Evolutionary conservation across 1,139 yeast species (phyloP).

Genomic region (Lizanozyma gosingica): DNA sequence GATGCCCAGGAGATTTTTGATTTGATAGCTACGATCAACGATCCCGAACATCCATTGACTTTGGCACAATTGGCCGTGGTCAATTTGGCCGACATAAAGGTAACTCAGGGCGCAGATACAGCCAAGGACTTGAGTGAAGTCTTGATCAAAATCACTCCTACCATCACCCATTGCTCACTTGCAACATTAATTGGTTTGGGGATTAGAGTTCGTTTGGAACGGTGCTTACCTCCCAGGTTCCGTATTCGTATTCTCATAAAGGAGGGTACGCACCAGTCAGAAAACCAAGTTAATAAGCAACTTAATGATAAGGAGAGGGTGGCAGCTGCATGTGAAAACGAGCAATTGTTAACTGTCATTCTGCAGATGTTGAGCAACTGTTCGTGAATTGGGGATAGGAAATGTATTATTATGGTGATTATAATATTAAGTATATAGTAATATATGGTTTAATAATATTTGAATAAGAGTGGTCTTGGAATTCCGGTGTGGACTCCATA

Average conservation of each 20-base stretch:
- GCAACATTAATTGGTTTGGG: conserved; percentile 96
- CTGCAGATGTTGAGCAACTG: conserved; percentile 89
- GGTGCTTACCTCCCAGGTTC: conserved; percentile 81
- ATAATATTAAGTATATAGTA: conserved; percentile 1
- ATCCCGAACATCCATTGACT: conserved; percentile 96
- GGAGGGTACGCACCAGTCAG: conserved; percentile 93
- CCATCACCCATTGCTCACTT: conserved; percentile 93
- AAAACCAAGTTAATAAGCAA: conserved; percentile 91
- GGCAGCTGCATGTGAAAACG: conserved; percentile 98
- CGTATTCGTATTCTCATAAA: conserved; percentile 73
- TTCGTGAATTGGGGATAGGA: conserved; percentile 18
- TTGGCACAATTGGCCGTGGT: conserved; percentile 94
- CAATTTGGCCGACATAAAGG: conserved; percentile 69
- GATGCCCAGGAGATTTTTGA: conserved; percentile 58
- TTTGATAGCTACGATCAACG: conserved; percentile 80
- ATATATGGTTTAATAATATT: conserved; percentile 1
- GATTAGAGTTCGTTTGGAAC: conserved; percentile 80
- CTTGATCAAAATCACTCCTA: conserved; percentile 82
- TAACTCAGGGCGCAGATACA: conserved; percentile 43
- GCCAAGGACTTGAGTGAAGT: conserved; percentile 62
- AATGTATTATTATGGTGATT: too few species aligned
- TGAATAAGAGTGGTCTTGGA: conserved; percentile 1
- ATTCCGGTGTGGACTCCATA: too few species aligned
- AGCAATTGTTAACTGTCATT: conserved; percentile 78
- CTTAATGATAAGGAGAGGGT: conserved; percentile 95